Percentiles rank a stretch among this genome's conserved stretches.
phyloP scores from a whole-genome alignment of 768 basidiomycete species.

The Auriscalpium orientale region DNA sequence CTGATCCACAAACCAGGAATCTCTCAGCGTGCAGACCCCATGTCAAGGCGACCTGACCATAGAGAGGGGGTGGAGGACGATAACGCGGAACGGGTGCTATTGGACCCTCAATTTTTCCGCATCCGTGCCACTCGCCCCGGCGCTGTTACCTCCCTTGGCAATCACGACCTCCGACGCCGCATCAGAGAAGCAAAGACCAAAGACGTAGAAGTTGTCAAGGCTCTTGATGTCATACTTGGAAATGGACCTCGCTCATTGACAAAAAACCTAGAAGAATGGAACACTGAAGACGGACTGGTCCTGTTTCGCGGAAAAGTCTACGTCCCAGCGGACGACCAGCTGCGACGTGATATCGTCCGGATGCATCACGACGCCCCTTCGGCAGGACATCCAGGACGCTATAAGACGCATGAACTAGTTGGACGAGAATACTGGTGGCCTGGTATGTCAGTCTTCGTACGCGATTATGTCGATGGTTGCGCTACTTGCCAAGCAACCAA shows the following conservation, averaged over 20 bases:
- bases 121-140: neutral
- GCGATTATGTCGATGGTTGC: neutral
- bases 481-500: neutral
- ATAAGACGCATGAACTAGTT: neutral
- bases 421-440: neutral
- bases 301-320: neutral
- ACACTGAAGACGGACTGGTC: neutral
- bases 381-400: neutral
- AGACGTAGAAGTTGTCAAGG: neutral
- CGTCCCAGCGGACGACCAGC: neutral
- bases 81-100: neutral
- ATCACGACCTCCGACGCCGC: neutral
- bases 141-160: neutral
- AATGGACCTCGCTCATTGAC: neutral
- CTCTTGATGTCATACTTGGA: neutral
- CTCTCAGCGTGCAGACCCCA: neutral
- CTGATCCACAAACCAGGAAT: neutral
- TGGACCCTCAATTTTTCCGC: neutral
- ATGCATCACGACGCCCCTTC: neutral
- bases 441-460: neutral
- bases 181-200: neutral
- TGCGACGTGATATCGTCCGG: neutral
- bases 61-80: constrained; percentile 1
- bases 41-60: neutral
- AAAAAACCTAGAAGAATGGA: neutral